Evolutionary conservation across 768 basidiomycete species (phyloP).

Genomic region (Tricholomella constricta): DNA sequence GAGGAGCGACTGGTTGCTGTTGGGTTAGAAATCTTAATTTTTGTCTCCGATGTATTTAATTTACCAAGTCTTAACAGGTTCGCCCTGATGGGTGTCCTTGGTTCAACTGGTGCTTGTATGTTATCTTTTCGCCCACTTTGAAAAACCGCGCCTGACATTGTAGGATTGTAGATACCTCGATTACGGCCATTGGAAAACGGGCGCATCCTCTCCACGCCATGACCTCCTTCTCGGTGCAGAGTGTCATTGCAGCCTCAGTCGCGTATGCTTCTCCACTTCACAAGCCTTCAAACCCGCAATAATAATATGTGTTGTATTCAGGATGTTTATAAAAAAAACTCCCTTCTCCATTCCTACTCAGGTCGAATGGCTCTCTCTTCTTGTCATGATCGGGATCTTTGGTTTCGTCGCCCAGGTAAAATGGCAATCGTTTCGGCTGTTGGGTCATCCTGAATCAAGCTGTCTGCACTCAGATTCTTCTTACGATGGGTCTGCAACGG

Average conservation of each 20-base stretch:
- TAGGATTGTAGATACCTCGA: slow-evolving; percentile 10
- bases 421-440: slow-evolving; percentile 48
- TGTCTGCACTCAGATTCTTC: slow-evolving; percentile 35
- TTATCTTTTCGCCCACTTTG: background rate
- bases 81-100: slow-evolving; percentile 54
- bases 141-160: background rate
- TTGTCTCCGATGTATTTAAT: background rate
- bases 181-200: slow-evolving; percentile 69
- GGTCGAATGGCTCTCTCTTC: slow-evolving; percentile 45
- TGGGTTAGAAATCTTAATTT: background rate
- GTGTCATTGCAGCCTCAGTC: slow-evolving; percentile 40
- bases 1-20: slow-evolving; percentile 44
- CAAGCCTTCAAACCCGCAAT: background rate
- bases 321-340: slow-evolving; percentile 44
- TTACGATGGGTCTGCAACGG: slow-evolving; percentile 60
- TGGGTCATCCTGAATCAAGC: background rate
- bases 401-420: slow-evolving; percentile 56
- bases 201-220: slow-evolving; percentile 77
- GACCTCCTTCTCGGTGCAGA: slow-evolving; percentile 63
- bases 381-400: slow-evolving; percentile 52
- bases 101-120: slow-evolving; percentile 71
- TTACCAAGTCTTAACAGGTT: slow-evolving; percentile 4
- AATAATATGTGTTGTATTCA: slow-evolving; percentile 19
- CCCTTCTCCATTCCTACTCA: slow-evolving; percentile 48
- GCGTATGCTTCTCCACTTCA: slow-evolving; percentile 15